Evolutionary conservation across 768 basidiomycete genomes (phyloP), one percentile per base, ranked within the genome.

Genomic region (Termitomyces sp.): DNA sequence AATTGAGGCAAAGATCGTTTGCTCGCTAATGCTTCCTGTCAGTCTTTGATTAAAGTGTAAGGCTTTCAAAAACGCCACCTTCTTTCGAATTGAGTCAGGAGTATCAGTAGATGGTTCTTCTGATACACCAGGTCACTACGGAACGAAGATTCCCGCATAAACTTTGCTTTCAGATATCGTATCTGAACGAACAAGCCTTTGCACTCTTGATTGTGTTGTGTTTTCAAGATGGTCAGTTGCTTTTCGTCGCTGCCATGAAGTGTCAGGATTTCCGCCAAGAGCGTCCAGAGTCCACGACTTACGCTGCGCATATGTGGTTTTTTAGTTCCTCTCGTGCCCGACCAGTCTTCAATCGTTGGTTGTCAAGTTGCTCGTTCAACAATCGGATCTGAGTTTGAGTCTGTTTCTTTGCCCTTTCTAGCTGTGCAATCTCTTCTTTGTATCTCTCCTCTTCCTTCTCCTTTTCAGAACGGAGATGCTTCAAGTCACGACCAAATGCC

Each of bases 131-230:
- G 78, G 64, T 86, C 87, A 59, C 77, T 78, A 36, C 96, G 83
- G 77, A 97, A 83, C 0, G 80, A 79, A 10, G 87, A 83, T 74
- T 99, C 97, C 28, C 96, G 82, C 3, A 84, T 89, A 72, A 88
- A 95, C 69, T 93, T 93, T 56, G 90, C 89, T 71, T 98, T 96
- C 64, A 98, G 79, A 72, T 97, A 98, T 44, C 81, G 82, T 59
- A 97, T 93, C 71, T 97, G 93, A 8, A 92, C 84, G 51, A 98
- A 86, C 20, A 98, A 77, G 9, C 93, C 93, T 68, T 94, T 95
- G 76, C 90, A 89, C 69, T 98, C 94, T 62, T 85, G 83, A 62
- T 89, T 91, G 69, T 94, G 92, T 70, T 85, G 86, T 2, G 74
- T 64, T 63, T 80, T 86, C 62, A 91, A 67, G 13, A 76, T 74